Conservation (phyloP, 495 filamentous ascomycete species). For the Penicillium paxilli region DNA sequence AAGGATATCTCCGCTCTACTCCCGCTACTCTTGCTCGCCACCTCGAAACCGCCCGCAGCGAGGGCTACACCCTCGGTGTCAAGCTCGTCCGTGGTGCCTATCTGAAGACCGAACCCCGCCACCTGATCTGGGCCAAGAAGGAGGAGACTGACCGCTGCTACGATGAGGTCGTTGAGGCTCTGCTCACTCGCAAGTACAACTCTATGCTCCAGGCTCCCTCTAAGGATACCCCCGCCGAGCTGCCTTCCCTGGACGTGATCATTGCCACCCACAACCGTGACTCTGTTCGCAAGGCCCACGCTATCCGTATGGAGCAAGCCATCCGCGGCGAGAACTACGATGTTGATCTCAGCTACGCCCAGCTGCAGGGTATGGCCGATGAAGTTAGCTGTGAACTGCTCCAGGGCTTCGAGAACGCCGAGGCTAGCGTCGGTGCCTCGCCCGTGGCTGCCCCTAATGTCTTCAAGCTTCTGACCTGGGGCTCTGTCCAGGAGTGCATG, state of each 20-base stretch:
- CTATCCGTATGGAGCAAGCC: conserved; percentile 53
- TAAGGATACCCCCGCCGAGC: conserved; percentile 32
- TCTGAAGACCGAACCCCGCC: conserved; percentile 73
- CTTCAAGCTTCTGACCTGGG: conserved; percentile 93
- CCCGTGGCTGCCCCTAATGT: conserved; percentile 55
- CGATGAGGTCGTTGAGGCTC: conserved; percentile 58
- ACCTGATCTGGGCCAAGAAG: conserved; percentile 78
- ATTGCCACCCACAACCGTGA: conserved; percentile 92
- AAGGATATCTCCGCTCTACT: conserved; percentile 78
- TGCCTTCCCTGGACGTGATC: conserved; percentile 69
- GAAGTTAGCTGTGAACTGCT: conserved; percentile 86
- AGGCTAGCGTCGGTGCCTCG: conserved; percentile 16
- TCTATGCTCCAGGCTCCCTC: conserved; percentile 44
- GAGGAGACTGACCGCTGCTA: conserved; percentile 75
- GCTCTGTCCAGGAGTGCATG: conserved; percentile 88
- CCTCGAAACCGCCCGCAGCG: conserved; percentile 60
- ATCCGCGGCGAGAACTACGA: conserved; percentile 37
- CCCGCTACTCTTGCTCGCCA: conserved; percentile 65
- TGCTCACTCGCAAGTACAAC: conserved; percentile 58
- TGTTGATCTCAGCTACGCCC: conserved; percentile 77
- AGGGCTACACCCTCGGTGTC: conserved; percentile 78
- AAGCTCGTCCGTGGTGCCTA: conserved; percentile 96
- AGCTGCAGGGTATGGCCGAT: conserved; percentile 96
- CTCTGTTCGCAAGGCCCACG: conserved; percentile 70
- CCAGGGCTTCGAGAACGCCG: conserved; percentile 44